phyloP scores from a whole-genome alignment of 352 stramenopile genomes.

The Pythium biforme region DNA sequence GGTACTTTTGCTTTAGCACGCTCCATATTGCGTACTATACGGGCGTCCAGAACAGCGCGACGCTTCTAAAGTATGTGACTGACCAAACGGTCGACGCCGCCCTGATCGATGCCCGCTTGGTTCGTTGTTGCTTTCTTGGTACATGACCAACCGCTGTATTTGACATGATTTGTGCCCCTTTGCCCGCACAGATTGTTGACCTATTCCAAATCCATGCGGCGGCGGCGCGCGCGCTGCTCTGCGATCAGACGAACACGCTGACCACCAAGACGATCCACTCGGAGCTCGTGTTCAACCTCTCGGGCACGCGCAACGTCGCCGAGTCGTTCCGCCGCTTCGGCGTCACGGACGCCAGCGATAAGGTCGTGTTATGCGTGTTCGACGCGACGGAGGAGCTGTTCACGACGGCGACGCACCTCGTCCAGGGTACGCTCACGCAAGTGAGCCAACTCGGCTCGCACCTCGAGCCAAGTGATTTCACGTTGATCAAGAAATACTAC shows the following conservation, averaged over 20 bases:
- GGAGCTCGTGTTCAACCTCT: conserved; percentile 87
- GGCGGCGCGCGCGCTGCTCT: conserved; percentile 68
- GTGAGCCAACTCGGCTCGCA: conserved; percentile 49
- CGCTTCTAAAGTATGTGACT: conserved; percentile 54
- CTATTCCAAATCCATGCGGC: conserved; percentile 78
- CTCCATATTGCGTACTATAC: conserved; percentile 74
- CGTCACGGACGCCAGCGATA: conserved; percentile 49
- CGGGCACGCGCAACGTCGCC: conserved; percentile 76
- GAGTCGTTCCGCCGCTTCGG: conserved; percentile 84
- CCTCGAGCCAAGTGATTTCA: conserved; percentile 46
- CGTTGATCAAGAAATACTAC: conserved; percentile 77
- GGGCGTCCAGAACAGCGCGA: conserved; percentile 65
- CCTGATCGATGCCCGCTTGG: conserved; percentile 72
- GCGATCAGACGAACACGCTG: conserved; percentile 48
- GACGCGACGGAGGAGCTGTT: conserved; percentile 55
- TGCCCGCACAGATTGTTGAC: conserved; percentile 47
- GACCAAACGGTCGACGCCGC: conserved; percentile 69
- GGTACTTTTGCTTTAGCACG: conserved; percentile 32
- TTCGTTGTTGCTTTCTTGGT: conserved; percentile 22
- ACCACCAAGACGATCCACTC: conserved; percentile 78
- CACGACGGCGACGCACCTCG: conserved; percentile 33
- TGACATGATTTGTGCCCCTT: not conserved
- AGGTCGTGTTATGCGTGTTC: conserved; percentile 73
- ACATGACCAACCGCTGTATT: no score
- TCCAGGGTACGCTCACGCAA: conserved; percentile 52